A percentile compares a stretch with the other conserved stretches of the same genome.
Conservation (phyloP, 75 land plant species). For the Picea sitchensis region DNA sequence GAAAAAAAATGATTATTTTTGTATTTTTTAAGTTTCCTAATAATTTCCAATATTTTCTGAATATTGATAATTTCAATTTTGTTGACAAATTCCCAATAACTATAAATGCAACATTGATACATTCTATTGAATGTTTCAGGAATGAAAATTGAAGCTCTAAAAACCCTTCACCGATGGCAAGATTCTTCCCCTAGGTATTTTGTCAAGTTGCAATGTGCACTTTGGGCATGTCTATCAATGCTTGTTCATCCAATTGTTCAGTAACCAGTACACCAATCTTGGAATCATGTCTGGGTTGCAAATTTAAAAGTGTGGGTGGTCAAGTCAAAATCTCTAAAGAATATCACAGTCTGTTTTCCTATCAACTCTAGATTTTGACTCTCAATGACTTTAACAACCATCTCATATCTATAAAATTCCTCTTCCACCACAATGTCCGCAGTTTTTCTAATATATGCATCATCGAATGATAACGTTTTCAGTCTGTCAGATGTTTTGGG, state of each 20-base stretch:
- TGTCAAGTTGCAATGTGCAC: not conserved
- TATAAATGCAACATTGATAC: too few relatives aligned
- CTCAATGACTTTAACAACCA: not conserved
- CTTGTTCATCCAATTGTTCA: not conserved
- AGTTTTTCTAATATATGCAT: too few relatives aligned
- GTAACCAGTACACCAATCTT: not conserved
- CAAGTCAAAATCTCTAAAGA: too few relatives aligned
- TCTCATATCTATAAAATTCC: not conserved
- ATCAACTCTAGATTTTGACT: not conserved
- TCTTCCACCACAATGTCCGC: too few relatives aligned
- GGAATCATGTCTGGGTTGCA: not conserved
- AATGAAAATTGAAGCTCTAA: not conserved
- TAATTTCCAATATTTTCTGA: too few relatives aligned
- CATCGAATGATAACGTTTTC: not conserved
- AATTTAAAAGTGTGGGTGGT: not conserved
- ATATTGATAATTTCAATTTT: too few relatives aligned
- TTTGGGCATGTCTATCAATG: not conserved
- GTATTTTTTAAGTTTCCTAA: too few relatives aligned
- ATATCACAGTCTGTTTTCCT: not conserved
- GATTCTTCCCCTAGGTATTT: not conserved
- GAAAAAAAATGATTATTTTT: too few relatives aligned
- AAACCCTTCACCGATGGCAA: not conserved
- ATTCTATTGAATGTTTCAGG: not conserved
- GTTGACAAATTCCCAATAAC: too few relatives aligned
- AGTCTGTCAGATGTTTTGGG: not conserved